Evolutionary conservation across 2,329 filamentous ascomycete genomes (phyloP).

Genomic region (Leptographium radiaticola): DNA sequence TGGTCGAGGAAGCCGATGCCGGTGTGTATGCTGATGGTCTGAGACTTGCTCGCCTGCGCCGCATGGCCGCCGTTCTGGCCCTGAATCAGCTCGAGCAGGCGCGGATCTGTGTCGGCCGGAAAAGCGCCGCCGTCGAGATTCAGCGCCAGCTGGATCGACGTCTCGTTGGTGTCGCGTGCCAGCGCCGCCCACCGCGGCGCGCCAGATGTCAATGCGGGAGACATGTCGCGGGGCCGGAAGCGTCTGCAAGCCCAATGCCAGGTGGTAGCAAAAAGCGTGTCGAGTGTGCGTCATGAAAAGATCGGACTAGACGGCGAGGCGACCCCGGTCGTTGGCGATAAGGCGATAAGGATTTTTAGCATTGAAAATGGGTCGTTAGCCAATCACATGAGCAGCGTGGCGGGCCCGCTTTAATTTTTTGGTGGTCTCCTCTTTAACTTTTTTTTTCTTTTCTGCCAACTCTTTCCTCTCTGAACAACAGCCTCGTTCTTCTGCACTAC

Average conservation of each 20-base stretch:
- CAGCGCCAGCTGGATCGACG: slow-evolving; percentile 84
- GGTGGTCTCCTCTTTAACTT: background rate
- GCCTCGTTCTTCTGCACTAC: background rate
- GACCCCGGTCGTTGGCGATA: too few species aligned
- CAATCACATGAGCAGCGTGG: background rate
- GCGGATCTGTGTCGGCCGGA: slow-evolving; percentile 48
- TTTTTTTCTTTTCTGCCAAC: background rate
- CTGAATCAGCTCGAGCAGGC: slow-evolving; percentile 31
- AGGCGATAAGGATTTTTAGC: too few species aligned
- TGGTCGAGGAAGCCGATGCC: slow-evolving; percentile 97
- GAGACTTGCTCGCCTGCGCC: slow-evolving; percentile 68
- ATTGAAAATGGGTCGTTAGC: background rate
- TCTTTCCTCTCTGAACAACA: background rate
- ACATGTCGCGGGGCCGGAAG: slow-evolving; percentile 10
- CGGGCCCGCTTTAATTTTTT: background rate
- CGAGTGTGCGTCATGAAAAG: too few species aligned
- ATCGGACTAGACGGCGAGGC: too few species aligned
- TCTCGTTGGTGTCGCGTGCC: slow-evolving; percentile 91
- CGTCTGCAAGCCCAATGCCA: too few species aligned
- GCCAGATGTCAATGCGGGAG: slow-evolving; percentile 15
- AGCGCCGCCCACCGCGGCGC: slow-evolving; percentile 58
- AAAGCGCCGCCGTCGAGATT: slow-evolving; percentile 85
- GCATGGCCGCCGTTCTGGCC: slow-evolving; percentile 52
- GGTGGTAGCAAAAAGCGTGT: too few species aligned
- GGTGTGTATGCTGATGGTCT: slow-evolving; percentile 78